Percentiles rank a stretch among this genome's conserved stretches.
phyloP scores from a whole-genome alignment of 345 rosid genomes.

The Arabidopsis arenosa region DNA sequence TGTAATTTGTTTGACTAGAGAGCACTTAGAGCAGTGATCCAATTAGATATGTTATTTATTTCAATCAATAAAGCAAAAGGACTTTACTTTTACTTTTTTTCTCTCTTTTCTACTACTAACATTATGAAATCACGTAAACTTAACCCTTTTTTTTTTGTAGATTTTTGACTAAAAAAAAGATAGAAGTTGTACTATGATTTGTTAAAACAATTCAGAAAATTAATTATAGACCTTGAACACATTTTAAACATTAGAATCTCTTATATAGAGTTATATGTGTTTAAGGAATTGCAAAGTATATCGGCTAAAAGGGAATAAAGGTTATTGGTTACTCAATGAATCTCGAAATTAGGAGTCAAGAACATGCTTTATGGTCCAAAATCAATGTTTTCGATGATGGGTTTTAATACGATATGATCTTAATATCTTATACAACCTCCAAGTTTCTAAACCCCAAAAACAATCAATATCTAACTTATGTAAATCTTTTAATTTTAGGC shows the following conservation, averaged over 20 bases:
- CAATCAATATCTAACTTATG: not conserved
- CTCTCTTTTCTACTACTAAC: not conserved
- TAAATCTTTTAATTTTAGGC: not conserved
- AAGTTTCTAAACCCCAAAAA: not conserved
- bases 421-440: not conserved
- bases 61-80: constrained; percentile 35
- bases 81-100: not conserved
- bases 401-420: not conserved
- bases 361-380: constrained; percentile 13
- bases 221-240: not conserved
- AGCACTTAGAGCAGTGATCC: not conserved
- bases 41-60: not conserved
- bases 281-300: not conserved
- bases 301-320: not conserved
- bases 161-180: constrained; percentile 4
- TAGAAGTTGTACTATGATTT: not conserved
- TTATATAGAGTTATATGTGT: not conserved
- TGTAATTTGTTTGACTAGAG: constrained; percentile 26
- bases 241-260: not conserved
- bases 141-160: not conserved
- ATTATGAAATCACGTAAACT: constrained; percentile 14
- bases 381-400: not conserved
- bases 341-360: not conserved
- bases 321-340: not conserved
- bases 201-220: not conserved